Evolutionary conservation across 805 yeast species (phyloP).

Genomic region (Candida adriatica): DNA sequence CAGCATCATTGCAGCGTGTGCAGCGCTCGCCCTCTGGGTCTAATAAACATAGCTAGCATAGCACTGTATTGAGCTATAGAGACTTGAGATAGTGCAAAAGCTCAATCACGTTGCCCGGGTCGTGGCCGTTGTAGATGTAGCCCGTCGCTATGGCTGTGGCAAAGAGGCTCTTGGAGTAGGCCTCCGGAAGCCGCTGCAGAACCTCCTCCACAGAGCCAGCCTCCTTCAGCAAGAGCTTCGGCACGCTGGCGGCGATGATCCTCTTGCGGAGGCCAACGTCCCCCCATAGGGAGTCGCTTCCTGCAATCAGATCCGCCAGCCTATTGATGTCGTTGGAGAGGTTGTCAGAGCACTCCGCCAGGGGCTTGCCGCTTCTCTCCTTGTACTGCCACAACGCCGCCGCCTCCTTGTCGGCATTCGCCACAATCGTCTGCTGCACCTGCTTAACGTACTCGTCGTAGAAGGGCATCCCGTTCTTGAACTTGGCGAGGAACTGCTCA

Average conservation of each 20-base stretch:
- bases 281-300: slow-evolving; percentile 79
- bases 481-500: slow-evolving; percentile 66
- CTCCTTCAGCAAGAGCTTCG: slow-evolving; percentile 57
- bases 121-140: slow-evolving; percentile 23
- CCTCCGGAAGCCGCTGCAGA: slow-evolving; percentile 72
- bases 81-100: slow-evolving; percentile 23
- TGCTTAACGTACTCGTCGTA: slow-evolving; percentile 78
- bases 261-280: slow-evolving; percentile 72
- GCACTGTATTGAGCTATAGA: slow-evolving; percentile 3
- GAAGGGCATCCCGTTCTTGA: slow-evolving; percentile 67
- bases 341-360: slow-evolving; percentile 70
- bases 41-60: no score
- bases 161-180: slow-evolving; percentile 82
- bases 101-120: slow-evolving; percentile 23
- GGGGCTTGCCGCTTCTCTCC: slow-evolving; percentile 50
- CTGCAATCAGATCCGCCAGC: slow-evolving; percentile 77
- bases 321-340: slow-evolving; percentile 78
- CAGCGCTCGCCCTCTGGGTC: no score
- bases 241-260: slow-evolving; percentile 71
- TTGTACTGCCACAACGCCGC: slow-evolving; percentile 79
- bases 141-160: slow-evolving; percentile 23
- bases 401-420: slow-evolving; percentile 81
- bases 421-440: slow-evolving; percentile 69
- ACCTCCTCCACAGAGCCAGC: slow-evolving; percentile 72
- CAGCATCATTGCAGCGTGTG: no score